Conservation (phyloP, 192 early-diverging fungal species). For the Podila verticillata region DNA sequence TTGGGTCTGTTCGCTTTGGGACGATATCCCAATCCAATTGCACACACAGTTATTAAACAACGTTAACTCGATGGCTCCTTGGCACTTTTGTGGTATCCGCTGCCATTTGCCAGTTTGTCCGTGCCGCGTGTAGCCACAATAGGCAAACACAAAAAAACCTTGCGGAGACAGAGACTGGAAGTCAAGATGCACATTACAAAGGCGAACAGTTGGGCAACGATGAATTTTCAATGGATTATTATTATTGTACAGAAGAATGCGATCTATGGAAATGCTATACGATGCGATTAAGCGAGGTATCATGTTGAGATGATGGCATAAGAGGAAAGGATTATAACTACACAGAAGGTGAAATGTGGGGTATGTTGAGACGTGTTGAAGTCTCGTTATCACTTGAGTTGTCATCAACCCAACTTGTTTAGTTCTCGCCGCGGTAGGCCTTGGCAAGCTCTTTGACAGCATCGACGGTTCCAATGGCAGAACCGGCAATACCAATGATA, state of each 20-base stretch:
- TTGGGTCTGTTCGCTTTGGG: too few species aligned
- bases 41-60: too few species aligned
- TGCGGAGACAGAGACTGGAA: too few species aligned
- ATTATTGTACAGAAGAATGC: slow-evolving; percentile 1
- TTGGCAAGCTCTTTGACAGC: slow-evolving; percentile 67
- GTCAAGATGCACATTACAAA: too few species aligned
- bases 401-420: not conserved
- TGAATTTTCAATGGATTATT: too few species aligned
- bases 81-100: too few species aligned
- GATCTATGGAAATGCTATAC: not conserved
- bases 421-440: slow-evolving; percentile 54
- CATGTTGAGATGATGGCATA: not conserved
- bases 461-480: slow-evolving; percentile 70
- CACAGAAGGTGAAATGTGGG: not conserved
- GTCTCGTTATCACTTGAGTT: not conserved
- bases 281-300: not conserved
- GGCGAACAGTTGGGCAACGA: too few species aligned
- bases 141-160: too few species aligned
- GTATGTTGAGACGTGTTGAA: slow-evolving; percentile 1
- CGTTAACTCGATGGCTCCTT: too few species aligned
- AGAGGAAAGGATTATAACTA: not conserved
- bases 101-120: too few species aligned
- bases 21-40: too few species aligned
- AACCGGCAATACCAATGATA: slow-evolving; percentile 67
- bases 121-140: too few species aligned